Conservation (phyloP, 2,329 filamentous ascomycete species). For the Pseudogymnoascus verrucosus region DNA sequence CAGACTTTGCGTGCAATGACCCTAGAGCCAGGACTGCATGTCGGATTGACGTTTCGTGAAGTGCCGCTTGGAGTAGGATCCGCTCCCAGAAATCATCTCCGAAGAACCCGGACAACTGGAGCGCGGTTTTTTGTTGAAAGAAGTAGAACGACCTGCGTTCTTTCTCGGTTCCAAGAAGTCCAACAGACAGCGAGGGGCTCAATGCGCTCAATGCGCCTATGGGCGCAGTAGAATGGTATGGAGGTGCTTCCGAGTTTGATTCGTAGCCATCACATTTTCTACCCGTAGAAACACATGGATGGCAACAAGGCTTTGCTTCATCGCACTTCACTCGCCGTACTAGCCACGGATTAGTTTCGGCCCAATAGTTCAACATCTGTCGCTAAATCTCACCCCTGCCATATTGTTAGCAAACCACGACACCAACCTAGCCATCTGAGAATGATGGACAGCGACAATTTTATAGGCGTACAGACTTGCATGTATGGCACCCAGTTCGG, state of each 20-base stretch:
- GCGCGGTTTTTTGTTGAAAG: constrained; percentile 9
- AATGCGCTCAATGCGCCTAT: background rate
- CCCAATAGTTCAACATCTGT: background rate
- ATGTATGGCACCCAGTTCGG: constrained; percentile 2
- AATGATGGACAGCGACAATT: background rate
- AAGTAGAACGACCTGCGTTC: constrained; percentile 1
- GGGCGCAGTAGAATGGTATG: background rate
- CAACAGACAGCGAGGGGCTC: background rate
- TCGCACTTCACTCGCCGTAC: constrained; percentile 10
- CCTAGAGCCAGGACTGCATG: constrained; percentile 10
- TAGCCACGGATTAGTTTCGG: background rate
- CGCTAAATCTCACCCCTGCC: background rate
- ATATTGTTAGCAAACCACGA: background rate
- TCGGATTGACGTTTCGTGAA: background rate
- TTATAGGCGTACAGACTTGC: background rate
- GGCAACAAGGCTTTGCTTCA: constrained; percentile 8
- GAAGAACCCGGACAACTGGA: constrained; percentile 9
- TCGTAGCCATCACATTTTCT: constrained; percentile 5
- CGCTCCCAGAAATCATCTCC: constrained; percentile 10
- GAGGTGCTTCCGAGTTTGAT: background rate
- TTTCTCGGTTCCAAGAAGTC: background rate
- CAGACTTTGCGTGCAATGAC: background rate
- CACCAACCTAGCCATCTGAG: background rate
- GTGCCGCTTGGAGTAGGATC: constrained; percentile 10
- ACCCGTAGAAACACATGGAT: constrained; percentile 6